Percentiles rank a stretch among this genome's conserved stretches.
phyloP scores from a whole-genome alignment of 306 rosid species.

The Pterocarpus macrocarpus region DNA sequence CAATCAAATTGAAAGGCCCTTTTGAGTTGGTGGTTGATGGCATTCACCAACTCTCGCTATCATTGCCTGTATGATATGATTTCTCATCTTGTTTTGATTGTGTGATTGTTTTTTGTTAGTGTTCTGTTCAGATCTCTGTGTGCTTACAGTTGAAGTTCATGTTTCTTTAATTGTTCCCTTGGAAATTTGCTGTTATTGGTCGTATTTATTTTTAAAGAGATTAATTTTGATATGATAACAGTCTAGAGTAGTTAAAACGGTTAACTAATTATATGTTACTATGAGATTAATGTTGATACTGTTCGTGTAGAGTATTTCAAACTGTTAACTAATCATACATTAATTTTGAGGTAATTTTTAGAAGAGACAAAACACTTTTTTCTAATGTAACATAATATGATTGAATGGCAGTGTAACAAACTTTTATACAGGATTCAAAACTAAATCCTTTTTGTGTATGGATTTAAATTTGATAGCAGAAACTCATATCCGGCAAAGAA shows the following conservation, averaged over 20 bases:
- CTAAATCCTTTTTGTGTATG: background rate
- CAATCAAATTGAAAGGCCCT: constrained; percentile 78
- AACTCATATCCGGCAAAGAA: background rate
- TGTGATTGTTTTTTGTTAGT: background rate
- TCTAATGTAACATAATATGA: too few species aligned
- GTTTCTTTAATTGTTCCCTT: constrained; percentile 4
- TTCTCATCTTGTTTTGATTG: background rate
- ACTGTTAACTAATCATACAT: background rate
- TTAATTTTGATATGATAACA: too few species aligned
- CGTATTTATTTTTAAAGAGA: too few species aligned
- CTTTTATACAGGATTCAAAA: background rate
- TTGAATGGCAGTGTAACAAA: background rate
- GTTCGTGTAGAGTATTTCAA: background rate
- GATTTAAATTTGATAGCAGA: background rate
- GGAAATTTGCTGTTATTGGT: background rate
- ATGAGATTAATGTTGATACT: background rate
- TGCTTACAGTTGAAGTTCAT: background rate
- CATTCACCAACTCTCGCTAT: constrained; percentile 56
- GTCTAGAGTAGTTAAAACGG: too few species aligned
- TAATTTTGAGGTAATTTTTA: background rate
- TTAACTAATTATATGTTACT: too few species aligned
- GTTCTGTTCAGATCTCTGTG: constrained; percentile 30
- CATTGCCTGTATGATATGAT: constrained; percentile 64
- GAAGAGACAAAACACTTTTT: background rate
- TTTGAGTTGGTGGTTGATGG: constrained; percentile 66